Conservation (phyloP, 208 protist species). For the Vickermania spadyakhi region DNA sequence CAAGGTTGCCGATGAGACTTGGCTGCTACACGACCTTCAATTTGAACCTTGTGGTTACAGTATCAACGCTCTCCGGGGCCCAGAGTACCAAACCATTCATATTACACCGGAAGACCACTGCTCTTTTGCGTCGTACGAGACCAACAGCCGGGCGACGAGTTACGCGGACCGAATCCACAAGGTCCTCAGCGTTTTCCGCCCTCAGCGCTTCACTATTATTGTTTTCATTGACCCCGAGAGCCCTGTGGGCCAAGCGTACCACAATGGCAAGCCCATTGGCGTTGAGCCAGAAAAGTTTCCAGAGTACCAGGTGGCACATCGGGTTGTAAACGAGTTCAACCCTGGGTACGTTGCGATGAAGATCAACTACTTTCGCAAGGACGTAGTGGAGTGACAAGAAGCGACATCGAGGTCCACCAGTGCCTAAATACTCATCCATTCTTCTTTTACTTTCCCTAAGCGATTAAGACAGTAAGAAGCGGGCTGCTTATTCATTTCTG, state of each 20-base stretch:
- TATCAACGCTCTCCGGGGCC: constrained; percentile 85
- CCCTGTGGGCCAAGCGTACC: constrained; percentile 56
- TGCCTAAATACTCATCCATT: not conserved
- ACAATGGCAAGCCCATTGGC: constrained; percentile 40
- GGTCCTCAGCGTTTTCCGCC: constrained; percentile 64
- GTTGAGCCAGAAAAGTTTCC: constrained; percentile 72
- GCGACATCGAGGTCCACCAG: not conserved
- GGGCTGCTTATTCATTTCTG: no score
- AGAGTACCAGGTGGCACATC: constrained; percentile 59
- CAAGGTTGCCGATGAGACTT: constrained; percentile 58
- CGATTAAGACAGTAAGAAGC: no score
- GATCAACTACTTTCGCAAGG: constrained; percentile 61
- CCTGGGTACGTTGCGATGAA: constrained; percentile 79
- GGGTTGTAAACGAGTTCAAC: constrained; percentile 72
- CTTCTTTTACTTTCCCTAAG: no score
- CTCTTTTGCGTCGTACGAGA: constrained; percentile 93
- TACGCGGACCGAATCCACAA: constrained; percentile 49
- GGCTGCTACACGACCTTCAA: constrained; percentile 81
- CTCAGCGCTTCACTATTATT: constrained; percentile 81
- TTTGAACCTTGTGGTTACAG: constrained; percentile 94
- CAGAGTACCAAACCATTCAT: constrained; percentile 92
- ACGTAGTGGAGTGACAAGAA: constrained; percentile 13
- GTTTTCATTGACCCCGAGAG: constrained; percentile 78
- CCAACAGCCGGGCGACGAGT: constrained; percentile 67
- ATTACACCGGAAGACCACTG: constrained; percentile 92